Evolutionary conservation across 768 basidiomycete genomes (phyloP).

Genomic region (Lentinula lateritia): DNA sequence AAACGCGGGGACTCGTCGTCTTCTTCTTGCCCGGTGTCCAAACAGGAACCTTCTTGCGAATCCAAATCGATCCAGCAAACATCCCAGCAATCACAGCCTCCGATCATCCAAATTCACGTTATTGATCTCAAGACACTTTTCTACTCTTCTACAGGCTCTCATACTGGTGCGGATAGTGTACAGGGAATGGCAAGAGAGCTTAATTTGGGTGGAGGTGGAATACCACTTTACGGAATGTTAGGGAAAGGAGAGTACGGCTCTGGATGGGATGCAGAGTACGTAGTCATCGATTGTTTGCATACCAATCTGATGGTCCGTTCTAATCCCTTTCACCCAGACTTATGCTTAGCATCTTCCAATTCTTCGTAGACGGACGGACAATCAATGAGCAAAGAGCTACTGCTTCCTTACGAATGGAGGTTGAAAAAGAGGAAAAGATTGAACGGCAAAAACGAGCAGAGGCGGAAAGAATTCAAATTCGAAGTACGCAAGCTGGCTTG

Average conservation of each 20-base stretch:
- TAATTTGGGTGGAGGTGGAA: neutral
- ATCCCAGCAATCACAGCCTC: neutral
- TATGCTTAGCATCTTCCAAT: neutral
- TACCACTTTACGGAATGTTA: neutral
- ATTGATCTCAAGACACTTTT: neutral
- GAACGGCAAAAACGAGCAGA: neutral
- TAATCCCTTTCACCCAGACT: neutral
- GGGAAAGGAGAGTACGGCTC: neutral
- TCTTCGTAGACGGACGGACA: neutral
- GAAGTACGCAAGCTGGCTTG: neutral
- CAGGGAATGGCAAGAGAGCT: neutral
- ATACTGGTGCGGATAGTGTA: neutral
- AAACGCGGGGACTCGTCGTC: neutral
- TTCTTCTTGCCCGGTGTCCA: neutral
- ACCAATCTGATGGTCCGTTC: neutral
- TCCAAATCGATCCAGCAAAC: neutral
- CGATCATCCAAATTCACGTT: neutral
- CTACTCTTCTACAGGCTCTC: neutral
- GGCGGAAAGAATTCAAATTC: neutral
- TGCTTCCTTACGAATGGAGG: neutral
- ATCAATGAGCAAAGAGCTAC: neutral
- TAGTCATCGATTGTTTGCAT: neutral
- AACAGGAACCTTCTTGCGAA: no score
- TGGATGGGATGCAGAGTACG: slow-evolving; percentile 1
- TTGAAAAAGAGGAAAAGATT: neutral